Conservation (phyloP, 1,284 basidiomycete species). For the Phaffia rhodozyma region DNA sequence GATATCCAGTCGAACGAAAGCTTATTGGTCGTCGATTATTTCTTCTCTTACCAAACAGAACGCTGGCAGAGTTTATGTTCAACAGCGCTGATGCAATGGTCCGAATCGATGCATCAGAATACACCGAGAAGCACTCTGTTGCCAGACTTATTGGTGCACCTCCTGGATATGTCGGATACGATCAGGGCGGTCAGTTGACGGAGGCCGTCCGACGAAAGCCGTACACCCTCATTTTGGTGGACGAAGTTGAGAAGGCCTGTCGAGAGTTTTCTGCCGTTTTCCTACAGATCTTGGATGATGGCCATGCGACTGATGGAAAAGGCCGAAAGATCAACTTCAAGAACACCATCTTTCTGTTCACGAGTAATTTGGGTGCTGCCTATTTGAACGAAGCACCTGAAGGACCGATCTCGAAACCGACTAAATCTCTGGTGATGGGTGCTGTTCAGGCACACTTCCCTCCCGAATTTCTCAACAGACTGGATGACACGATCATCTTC, state of each 20-base stretch:
- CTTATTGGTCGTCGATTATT: neutral
- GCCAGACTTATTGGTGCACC: constrained; percentile 43
- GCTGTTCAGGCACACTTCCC: constrained; percentile 43
- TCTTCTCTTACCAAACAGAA: constrained; percentile 14
- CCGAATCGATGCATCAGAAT: constrained; percentile 44
- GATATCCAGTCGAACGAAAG: neutral
- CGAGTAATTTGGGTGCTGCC: constrained; percentile 43
- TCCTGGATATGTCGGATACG: constrained; percentile 47
- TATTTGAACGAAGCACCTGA: constrained; percentile 43
- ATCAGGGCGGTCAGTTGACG: constrained; percentile 44
- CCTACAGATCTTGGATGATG: constrained; percentile 47
- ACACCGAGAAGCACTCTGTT: constrained; percentile 43
- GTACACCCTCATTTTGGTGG: constrained; percentile 36
- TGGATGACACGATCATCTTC: constrained; percentile 44
- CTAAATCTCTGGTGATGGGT: constrained; percentile 37
- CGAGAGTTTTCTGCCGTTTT: constrained; percentile 46
- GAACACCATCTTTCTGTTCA: constrained; percentile 41
- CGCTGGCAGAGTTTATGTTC: constrained; percentile 43
- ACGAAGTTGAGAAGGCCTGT: constrained; percentile 42
- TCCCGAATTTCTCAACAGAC: constrained; percentile 43
- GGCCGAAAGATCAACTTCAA: constrained; percentile 30
- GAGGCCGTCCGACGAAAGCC: constrained; percentile 40
- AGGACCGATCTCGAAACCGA: constrained; percentile 33
- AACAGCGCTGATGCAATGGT: constrained; percentile 44
- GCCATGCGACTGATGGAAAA: constrained; percentile 39